Evolutionary conservation across 1,284 basidiomycete species (phyloP), one percentile per base, ranked within the genome.

Genomic region (Omphalotus olearius): DNA sequence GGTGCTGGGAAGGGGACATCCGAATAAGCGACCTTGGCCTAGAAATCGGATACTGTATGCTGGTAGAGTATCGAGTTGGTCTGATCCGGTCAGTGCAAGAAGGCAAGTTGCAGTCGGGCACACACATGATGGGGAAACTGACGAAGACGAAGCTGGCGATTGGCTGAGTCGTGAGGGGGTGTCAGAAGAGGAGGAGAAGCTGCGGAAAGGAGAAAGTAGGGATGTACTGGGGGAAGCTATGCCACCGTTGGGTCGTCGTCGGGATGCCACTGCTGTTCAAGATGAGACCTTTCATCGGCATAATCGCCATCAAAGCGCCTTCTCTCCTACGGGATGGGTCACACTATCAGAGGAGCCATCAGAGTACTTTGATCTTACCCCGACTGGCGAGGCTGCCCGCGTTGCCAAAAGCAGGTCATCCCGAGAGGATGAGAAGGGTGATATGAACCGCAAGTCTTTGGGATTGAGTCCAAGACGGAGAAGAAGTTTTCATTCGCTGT

Each of bases 51-150:
- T 52, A n/a, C 58, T 38, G 50, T 46, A 52, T 51, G 5, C 70
- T 69, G 57, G 70, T 63, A 68, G 75, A 17, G 64, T 76, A 17
- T 69, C 75, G 45, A 80, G 75, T 59, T 79, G 77, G 81, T 74
- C 78, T 6, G 81, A 79, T 58, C 69, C 76, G 1, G 56, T 72
- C 44, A 78, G 73, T 52, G 75, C 74, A 10, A 62, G 68, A 54
- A 59, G 63, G 20, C 48, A 54, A 25, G 60, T 56, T 20, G 60
- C 61, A 13, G 55, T 56, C 14, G 55, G 52, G 23, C 17, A 30
- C 42, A 37, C n/a, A 10, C 28, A 28, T 14, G 18, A 37, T 2
- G 20, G 42, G 14, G 10, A 33, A 14, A 52, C 14, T 36, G 44
- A 47, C 28, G 45, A 35, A 17, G 50, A 45, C 2, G 18, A 33